Evolutionary conservation across 1,139 yeast genomes (phyloP).

Genomic region (Candida frijolesensis): DNA sequence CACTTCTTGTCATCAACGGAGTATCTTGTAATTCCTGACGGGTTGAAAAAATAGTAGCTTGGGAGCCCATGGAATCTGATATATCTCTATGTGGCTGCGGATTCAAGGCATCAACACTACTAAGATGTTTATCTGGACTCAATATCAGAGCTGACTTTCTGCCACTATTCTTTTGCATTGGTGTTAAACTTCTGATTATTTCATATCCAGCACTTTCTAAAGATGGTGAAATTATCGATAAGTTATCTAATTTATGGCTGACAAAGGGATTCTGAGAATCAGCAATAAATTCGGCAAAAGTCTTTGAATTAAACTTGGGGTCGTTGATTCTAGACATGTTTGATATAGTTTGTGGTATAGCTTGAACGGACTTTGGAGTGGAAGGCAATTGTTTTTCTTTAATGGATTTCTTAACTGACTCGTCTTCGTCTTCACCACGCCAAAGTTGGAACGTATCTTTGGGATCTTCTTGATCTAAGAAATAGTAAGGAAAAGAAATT

Average conservation of each 20-base stretch:
- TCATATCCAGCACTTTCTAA: constrained; percentile 22
- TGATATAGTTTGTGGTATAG: not conserved
- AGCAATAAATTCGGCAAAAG: constrained; percentile 45
- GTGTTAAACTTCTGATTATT: constrained; percentile 3
- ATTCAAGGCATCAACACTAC: not conserved
- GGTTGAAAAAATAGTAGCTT: constrained; percentile 50
- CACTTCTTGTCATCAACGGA: constrained; percentile 4
- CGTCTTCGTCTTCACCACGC: constrained; percentile 13
- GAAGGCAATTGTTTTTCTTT: constrained; percentile 1
- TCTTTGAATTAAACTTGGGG: constrained; percentile 30
- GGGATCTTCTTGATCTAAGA: constrained; percentile 21
- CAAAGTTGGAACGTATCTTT: constrained; percentile 34
- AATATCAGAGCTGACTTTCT: constrained; percentile 1
- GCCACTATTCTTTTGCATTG: not conserved
- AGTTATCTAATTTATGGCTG: constrained; percentile 27
- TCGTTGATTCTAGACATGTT: constrained; percentile 1
- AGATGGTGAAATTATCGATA: constrained; percentile 29
- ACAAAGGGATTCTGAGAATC: constrained; percentile 38
- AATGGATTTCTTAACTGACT: not conserved
- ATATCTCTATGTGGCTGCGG: constrained; percentile 23
- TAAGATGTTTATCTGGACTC: constrained; percentile 1
- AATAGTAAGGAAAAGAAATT: constrained; percentile 37
- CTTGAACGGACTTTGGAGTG: not conserved
- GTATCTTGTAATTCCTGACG: constrained; percentile 20
- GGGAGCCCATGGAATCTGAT: constrained; percentile 46